These are phyloP conservation scores for Zea luxurians DNA, from an alignment of 176 grass and related monocot species.

Conservation along the genomic window DNA sequence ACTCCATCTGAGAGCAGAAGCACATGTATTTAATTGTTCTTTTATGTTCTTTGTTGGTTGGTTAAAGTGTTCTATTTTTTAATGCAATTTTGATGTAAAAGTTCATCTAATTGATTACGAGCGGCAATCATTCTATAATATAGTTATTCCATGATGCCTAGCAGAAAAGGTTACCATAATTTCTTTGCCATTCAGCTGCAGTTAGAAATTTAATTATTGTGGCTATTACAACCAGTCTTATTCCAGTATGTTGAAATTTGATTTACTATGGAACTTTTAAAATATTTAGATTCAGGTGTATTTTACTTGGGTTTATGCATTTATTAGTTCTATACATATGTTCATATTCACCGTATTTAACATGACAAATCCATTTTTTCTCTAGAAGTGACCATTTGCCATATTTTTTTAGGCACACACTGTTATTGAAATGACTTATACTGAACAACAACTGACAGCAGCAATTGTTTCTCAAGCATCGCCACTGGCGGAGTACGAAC, in stretches of 20 bases:
- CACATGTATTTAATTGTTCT: slow-evolving; percentile 67
- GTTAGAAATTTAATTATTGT: neutral
- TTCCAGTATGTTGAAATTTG: slow-evolving; percentile 1
- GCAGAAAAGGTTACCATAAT: neutral
- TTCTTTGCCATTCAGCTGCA: slow-evolving; percentile 16
- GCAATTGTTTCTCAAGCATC: slow-evolving; percentile 72
- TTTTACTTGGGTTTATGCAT: neutral
- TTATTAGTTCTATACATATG: neutral
- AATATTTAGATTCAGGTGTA: neutral
- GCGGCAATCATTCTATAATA: neutral
- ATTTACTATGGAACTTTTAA: neutral
- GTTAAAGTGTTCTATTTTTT: neutral
- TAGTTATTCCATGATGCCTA: slow-evolving; percentile 2
- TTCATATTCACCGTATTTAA: slow-evolving; percentile 2
- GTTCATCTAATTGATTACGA: neutral
- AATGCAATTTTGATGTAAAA: neutral
- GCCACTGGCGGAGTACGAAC: no score
- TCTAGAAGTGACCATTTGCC: slow-evolving; percentile 16
- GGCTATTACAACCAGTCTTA: slow-evolving; percentile 14
- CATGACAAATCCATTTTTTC: slow-evolving; percentile 4
- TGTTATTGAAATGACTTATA: slow-evolving; percentile 96
- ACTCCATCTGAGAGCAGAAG: slow-evolving; percentile 95
- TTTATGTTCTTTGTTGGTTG: slow-evolving; percentile 8
- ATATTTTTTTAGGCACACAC: slow-evolving; percentile 82
- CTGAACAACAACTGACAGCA: slow-evolving; percentile 86